Evolutionary conservation across 768 basidiomycete genomes (phyloP), one percentile per base, ranked within the genome.

Genomic region (Xanthoconium stramineum): DNA sequence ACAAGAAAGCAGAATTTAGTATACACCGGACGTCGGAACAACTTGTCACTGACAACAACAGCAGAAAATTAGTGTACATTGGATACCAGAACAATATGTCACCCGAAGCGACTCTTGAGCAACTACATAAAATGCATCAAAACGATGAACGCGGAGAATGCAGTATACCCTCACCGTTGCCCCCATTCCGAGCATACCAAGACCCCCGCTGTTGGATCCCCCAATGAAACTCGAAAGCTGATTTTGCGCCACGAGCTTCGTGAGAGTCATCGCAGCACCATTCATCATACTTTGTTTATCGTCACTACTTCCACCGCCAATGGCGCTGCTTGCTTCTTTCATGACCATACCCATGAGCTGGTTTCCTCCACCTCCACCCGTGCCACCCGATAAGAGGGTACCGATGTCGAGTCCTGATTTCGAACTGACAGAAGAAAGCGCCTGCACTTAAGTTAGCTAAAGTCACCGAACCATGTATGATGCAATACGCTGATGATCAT

Each of bases 311-410:
- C 83, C 75, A 5, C 82, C 79, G 9, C 84, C 83, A 61, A 94
- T 89, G 47, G 91, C 72, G 67, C 90, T 88, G 15, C 80, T 75
- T 0, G 85, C 88, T 62, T 95, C 87, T 0, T 83, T 82, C 91
- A 96, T 92, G 5, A 94, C 93, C 70, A 92, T 71, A 64, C 88
- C 88, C 72, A 96, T 85, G 56, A 95, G 74, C 69, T 94, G 70
- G 38, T 83, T 83, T 51, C 66, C 68, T 80, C 77, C 48, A 76
- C 78, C 45, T 77, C 74, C 29, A 75, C 79, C 8, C 80, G 72
- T 29, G 36, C 68, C 74, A 19, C 69, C 72, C 15, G 67, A 64
- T 17, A 59, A 19, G 40, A 67, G 61, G 15, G 67, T 64, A 32
- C 66, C 48, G 7, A 61, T 19, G 32, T 72, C 57, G 2, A 73